These are phyloP conservation scores for Diophrys appendiculata DNA, from an alignment of 73 alveolate genomes.

Conservation along the genomic window DNA sequence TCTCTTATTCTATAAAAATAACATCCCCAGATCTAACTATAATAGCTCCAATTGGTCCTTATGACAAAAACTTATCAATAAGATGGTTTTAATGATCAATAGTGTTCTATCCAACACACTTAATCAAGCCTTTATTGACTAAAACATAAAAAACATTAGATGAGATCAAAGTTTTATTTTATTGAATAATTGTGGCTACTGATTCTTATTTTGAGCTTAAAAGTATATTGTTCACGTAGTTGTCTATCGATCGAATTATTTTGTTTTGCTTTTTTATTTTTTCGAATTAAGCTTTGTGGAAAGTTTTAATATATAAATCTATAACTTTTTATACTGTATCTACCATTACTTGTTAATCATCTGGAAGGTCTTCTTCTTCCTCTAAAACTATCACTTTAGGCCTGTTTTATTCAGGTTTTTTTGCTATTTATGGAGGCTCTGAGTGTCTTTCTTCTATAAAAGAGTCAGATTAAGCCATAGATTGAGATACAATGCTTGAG, in stretches of 20 bases:
- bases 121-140: background rate
- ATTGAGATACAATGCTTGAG: no score
- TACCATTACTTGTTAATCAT: background rate
- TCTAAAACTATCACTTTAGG: no score
- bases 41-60: background rate
- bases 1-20: background rate
- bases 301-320: background rate
- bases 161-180: background rate
- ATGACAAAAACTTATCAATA: background rate
- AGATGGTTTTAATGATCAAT: background rate
- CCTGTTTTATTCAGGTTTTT: no score
- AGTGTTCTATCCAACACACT: background rate
- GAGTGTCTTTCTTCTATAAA: no score
- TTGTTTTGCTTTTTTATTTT: background rate
- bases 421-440: no score
- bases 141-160: background rate
- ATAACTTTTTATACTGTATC: background rate
- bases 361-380: no score
- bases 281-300: background rate
- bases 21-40: no score
- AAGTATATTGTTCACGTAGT: background rate
- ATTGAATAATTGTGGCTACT: background rate
- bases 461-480: no score
- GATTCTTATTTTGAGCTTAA: background rate
- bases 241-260: background rate